phyloP scores from a whole-genome alignment of 371 early-diverging fungal species.

The Mucor circinelloides region DNA sequence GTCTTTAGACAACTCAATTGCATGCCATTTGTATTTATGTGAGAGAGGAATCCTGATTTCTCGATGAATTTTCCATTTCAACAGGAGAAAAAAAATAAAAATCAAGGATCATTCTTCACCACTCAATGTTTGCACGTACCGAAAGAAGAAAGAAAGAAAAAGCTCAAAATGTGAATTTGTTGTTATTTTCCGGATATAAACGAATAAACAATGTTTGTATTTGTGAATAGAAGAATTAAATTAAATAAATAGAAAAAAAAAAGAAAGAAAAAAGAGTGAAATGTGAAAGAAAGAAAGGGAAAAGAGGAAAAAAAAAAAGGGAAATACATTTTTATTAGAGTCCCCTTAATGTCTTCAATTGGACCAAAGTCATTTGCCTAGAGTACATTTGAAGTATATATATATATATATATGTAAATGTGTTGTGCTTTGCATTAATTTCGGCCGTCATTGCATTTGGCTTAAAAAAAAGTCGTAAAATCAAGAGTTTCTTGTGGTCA shows the following conservation, averaged over 20 bases:
- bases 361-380: conserved; percentile 19
- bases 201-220: neutral
- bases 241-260: conserved; percentile 9
- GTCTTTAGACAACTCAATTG: neutral
- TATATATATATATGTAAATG: conserved; percentile 1
- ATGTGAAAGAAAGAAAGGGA: conserved; percentile 4
- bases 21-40: neutral
- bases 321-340: neutral
- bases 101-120: neutral
- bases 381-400: neutral
- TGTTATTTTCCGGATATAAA: neutral
- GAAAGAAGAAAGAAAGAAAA: conserved; percentile 3
- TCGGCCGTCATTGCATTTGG: neutral
- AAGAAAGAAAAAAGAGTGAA: conserved; percentile 6
- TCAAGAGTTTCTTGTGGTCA: neutral
- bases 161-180: neutral
- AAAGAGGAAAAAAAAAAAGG: neutral
- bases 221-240: conserved; percentile 5
- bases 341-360: conserved; percentile 20
- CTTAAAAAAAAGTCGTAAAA: neutral
- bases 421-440: conserved; percentile 4
- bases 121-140: conserved; percentile 1
- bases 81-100: neutral
- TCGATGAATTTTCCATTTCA: neutral
- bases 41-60: neutral